Percentiles rank a stretch among this genome's conserved stretches.
Evolutionary conservation across 129 eudicot genomes (phyloP).

Genomic region (Flaveria ramosissima): DNA sequence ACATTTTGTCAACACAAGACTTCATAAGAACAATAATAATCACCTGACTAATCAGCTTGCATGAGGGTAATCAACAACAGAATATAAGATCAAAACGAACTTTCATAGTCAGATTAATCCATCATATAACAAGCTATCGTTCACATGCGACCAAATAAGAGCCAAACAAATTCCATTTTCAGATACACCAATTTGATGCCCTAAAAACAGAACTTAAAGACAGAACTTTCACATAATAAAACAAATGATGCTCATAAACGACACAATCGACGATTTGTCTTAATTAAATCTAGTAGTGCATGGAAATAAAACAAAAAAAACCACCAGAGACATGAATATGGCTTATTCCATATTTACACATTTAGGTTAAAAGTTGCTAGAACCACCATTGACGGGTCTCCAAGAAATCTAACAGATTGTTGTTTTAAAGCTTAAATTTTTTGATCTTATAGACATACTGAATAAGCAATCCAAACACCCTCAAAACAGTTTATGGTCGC

Average conservation of each 20-base stretch:
- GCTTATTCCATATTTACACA: neutral
- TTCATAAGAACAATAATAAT: neutral
- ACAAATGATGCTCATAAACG: conserved; percentile 1
- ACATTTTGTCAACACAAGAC: neutral
- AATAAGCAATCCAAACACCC: neutral
- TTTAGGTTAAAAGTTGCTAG: neutral
- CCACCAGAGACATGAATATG: neutral
- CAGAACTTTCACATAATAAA: neutral
- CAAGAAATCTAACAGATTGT: neutral
- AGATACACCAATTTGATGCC: neutral
- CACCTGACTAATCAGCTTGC: neutral
- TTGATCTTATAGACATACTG: neutral
- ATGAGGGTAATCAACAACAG: neutral
- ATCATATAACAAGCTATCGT: neutral
- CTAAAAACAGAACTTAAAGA: neutral
- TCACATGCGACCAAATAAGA: neutral
- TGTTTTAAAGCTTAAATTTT: neutral
- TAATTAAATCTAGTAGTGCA: neutral
- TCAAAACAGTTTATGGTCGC: neutral
- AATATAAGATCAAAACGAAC: neutral
- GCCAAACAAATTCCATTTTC: neutral
- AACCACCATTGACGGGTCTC: conserved; percentile 12
- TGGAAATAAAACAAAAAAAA: neutral
- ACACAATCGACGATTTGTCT: conserved; percentile 9
- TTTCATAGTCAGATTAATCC: conserved; percentile 1